Evolutionary conservation across 2,329 filamentous ascomycete species (phyloP), one percentile per base, ranked within the genome.

Genomic region (Cytospora leucostoma): DNA sequence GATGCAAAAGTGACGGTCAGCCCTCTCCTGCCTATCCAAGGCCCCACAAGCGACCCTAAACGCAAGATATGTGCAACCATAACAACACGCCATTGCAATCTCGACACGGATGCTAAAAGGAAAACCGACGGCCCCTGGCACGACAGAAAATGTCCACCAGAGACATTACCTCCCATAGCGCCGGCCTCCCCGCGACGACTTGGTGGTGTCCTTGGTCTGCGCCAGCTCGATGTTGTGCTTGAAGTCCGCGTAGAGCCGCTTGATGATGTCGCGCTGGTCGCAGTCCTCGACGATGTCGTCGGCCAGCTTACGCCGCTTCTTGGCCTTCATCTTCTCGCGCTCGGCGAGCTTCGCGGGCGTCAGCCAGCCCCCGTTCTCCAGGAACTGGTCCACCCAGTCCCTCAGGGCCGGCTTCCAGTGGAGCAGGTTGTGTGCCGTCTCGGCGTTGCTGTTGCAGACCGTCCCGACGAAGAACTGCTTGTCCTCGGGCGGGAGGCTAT

Each of bases 331-430:
- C 62, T 78, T 79, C 63, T 88, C 86, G 10, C 89, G 80, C 71
- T 86, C 79, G 1, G 86, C 77, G 37, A 92, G 77, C 70, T 86
- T 82, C 12, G 82, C 75, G 1, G 85, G 76, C 0, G 77, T 78
- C 66, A 89, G 79, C 67, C 88, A 82, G 0, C 85, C 86, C 64
- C 87, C 80, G 1, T 74, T 74, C 32, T 80, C 74, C 0, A 95
- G 83, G 59, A 84, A 85, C 34, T 82, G 80, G 32, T 89, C 79
- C 0, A 93, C 87, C 82, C 84, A 90, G 67, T 88, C 82, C 70
- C 90, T 88, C n/a, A 94, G 84, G 53, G 87, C 84, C 65, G 84
- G 85, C 62, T 88, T 88, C 91, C 91, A 93, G 75, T 95, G 91
- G 5, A 86, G 82, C 4, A 94, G 80, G 1, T 82, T 83, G 71